Percentiles rank a stretch among this genome's conserved stretches.
phyloP scores from a whole-genome alignment of 768 basidiomycete genomes.

The Amanita jacksonii region DNA sequence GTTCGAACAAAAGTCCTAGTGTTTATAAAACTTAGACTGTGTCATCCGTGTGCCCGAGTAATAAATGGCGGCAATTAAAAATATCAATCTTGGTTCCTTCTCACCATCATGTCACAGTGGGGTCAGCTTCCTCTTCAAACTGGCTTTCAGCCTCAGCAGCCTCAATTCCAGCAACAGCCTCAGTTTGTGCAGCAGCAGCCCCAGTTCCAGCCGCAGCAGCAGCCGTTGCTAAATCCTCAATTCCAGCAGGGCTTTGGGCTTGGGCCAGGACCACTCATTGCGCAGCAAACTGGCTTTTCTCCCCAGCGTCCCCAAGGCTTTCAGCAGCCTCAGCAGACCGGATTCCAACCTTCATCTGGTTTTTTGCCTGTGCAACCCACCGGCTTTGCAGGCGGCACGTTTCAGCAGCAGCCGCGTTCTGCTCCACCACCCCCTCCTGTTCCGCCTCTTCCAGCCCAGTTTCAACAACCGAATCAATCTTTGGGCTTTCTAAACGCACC shows the following conservation, averaged over 20 bases:
- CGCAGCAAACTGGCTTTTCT: slow-evolving; percentile 57
- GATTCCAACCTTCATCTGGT: slow-evolving; percentile 31
- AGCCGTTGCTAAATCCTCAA: slow-evolving; percentile 25
- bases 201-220: slow-evolving; percentile 37
- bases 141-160: slow-evolving; percentile 24
- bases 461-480: slow-evolving; percentile 39
- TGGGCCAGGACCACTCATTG: slow-evolving; percentile 29
- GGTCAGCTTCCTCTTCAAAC: slow-evolving; percentile 28
- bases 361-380: slow-evolving; percentile 46
- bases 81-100: slow-evolving; percentile 14
- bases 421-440: slow-evolving; percentile 51
- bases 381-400: slow-evolving; percentile 33
- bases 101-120: slow-evolving; percentile 68
- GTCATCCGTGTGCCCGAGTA: not conserved
- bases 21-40: too few species aligned
- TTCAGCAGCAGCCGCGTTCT: slow-evolving; percentile 35
- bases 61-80: slow-evolving; percentile 14
- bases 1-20: slow-evolving; percentile 10
- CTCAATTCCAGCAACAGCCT: slow-evolving; percentile 65
- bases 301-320: slow-evolving; percentile 32
- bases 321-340: slow-evolving; percentile 56
- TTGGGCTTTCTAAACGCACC: slow-evolving; percentile 31
- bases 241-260: slow-evolving; percentile 27
- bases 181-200: slow-evolving; percentile 37
- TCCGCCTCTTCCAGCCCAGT: slow-evolving; percentile 53